phyloP scores from a whole-genome alignment of 2,329 filamentous ascomycete genomes.

The Paradendryphiella salina region DNA sequence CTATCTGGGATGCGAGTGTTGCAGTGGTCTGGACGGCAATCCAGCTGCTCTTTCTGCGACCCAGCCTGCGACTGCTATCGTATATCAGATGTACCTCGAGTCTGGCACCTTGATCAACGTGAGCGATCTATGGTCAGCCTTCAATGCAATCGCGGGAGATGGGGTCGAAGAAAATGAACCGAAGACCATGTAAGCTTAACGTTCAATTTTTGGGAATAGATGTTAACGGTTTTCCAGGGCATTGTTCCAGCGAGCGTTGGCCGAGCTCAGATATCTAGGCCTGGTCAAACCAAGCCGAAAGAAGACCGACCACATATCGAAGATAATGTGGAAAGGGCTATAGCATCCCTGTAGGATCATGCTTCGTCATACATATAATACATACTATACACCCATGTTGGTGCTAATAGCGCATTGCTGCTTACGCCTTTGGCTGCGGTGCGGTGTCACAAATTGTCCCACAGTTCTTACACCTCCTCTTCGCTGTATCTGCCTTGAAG shows the following conservation, averaged over 20 bases:
- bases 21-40: constrained; percentile 50
- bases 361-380: constrained; percentile 13
- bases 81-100: constrained; percentile 80
- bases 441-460: constrained; percentile 73
- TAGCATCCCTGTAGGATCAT: constrained; percentile 28
- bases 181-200: constrained; percentile 51
- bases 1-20: constrained; percentile 75
- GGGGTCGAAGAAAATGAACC: constrained; percentile 52
- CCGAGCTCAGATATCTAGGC: constrained; percentile 82
- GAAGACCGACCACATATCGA: constrained; percentile 89
- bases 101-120: constrained; percentile 77
- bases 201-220: background rate
- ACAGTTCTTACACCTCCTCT: constrained; percentile 76
- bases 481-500: constrained; percentile 71
- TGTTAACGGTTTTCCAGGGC: constrained; percentile 51
- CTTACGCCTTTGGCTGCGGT: constrained; percentile 51
- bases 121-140: constrained; percentile 78
- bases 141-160: constrained; percentile 64
- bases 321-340: constrained; percentile 78
- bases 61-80: constrained; percentile 69
- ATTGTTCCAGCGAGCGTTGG: constrained; percentile 80
- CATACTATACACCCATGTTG: constrained; percentile 3
- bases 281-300: constrained; percentile 88
- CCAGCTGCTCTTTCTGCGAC: constrained; percentile 58
- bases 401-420: background rate